Evolutionary conservation across 805 yeast genomes (phyloP), one percentile per base, ranked within the genome.

Genomic region (Yamadazyma insecticola): DNA sequence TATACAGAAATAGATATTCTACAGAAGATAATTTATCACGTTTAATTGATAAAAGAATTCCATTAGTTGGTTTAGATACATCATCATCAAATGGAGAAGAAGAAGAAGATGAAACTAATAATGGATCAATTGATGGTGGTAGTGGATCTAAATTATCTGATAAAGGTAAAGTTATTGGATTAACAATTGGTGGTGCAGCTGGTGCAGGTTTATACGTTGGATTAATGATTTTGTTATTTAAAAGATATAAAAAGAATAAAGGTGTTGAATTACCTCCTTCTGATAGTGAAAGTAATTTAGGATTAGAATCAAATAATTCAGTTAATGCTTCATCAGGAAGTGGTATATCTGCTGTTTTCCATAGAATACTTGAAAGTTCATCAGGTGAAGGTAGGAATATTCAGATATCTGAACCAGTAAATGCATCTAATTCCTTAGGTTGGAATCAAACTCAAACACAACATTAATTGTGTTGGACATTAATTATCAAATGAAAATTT

Each of bases 171-270:
- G 70, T 85, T 15, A 80, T 83, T 16, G 96, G 95, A 22, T 74
- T 88, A 32, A 79, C 90, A 10, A 70, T 86, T 24, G 96, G 97
- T 28, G 78, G 94, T 5, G 78, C 85, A 18, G 76, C 74, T 10
- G 97, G 96, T 33, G 80, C 85, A 27, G 62, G 73, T 6, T 60
- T 74, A 7, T 83, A 84, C 52, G 72, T 84, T 48, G 65, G 75
- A 0, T 58, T 74, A 13, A 70, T 87, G 66, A 62, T 77, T 33
- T 48, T 78, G 23, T 61, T 74, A 41, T 72, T 74, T 50, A 69
- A 72, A 50, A 60, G 63, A 42, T 75, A 64, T 56, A 70, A 69
- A 43, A 51, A 57, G 41, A 67, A 64, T 41, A 59, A 57, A 28
- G 45, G 49, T 9, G 44, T 65, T 35, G 64, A 57, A 41, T 55